phyloP scores from a whole-genome alignment of 179 eudicot species.

The Corrigiola litoralis region DNA sequence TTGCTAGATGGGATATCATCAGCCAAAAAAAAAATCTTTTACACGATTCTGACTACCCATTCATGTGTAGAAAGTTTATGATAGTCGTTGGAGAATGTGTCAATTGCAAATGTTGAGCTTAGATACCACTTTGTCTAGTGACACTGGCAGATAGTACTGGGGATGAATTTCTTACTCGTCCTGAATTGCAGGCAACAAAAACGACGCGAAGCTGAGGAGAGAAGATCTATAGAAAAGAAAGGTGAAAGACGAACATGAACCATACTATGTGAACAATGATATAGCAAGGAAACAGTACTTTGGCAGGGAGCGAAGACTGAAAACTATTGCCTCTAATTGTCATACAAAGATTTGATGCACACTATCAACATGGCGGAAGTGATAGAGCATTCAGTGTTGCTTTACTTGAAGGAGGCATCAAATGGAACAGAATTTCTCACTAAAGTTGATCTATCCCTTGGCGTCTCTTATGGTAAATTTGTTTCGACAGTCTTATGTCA shows the following conservation, averaged over 20 bases:
- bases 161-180: background rate
- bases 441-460: background rate
- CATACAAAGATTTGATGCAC: background rate
- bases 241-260: conserved; percentile 54
- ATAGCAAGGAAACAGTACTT: background rate
- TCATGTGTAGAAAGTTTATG: no score
- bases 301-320: background rate
- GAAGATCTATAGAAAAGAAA: conserved; percentile 64
- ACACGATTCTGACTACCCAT: no score
- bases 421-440: background rate
- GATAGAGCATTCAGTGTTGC: background rate
- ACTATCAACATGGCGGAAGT: background rate
- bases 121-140: no score
- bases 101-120: no score
- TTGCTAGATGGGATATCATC: no score
- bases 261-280: background rate
- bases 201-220: conserved; percentile 85
- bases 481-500: background rate
- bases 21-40: no score
- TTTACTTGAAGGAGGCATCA: background rate
- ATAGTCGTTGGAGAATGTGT: no score
- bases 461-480: background rate
- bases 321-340: no score
- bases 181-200: conserved; percentile 70
- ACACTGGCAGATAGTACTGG: background rate